Evolutionary conservation across 768 basidiomycete genomes (phyloP), one percentile per base, ranked within the genome.

Genomic region (Boletales sp.): DNA sequence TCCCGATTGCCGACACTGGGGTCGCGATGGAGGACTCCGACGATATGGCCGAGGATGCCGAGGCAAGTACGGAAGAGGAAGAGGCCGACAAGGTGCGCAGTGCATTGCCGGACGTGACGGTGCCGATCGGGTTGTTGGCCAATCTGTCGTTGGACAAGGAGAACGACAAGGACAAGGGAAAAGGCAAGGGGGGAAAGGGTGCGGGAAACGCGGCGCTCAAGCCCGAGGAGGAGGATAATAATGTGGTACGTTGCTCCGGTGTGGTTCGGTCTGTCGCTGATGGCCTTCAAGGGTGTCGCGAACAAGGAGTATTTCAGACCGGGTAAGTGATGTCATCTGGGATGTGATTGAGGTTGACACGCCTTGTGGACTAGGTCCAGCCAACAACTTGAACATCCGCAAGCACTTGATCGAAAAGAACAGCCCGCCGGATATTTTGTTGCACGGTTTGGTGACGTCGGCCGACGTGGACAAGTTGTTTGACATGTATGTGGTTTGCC

Each of bases 391-490:
- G 38, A 75, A 69, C 15, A 82, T 86, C 44, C 79, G 89, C 9
- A 84, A 84, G 48, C 74, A 76, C 25, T 66, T 90, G 59, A 89
- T 90, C 41, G 87, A 90, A 59, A 83, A 80, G 50, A 85, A 88
- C 55, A 86, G 80, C 56, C 85, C 87, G 1, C 90, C 90, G 0
- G 89, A 90, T 58, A 90, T 93, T 49, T 62, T 92, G 37, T 79
- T 89, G 2, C 89, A 90, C 57, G 87, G 87, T 10, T 69, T 93
- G 18, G 87, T 93, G 33, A 83, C 81, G 1, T 80, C 85, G 0
- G 79, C 80, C 41, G 90, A 92, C 53, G 88, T 91, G 3, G 85
- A 90, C 50, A 84, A 84, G 55, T 68, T 93, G n/a, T 93, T 92
- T 57, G 76, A 87, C 32, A 88, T 92, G 87, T 90, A 57, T 31